A percentile compares a stretch with the other conserved stretches of the same genome.
phyloP scores from a whole-genome alignment of 441 rosid genomes.

The Erodium moschatum region DNA sequence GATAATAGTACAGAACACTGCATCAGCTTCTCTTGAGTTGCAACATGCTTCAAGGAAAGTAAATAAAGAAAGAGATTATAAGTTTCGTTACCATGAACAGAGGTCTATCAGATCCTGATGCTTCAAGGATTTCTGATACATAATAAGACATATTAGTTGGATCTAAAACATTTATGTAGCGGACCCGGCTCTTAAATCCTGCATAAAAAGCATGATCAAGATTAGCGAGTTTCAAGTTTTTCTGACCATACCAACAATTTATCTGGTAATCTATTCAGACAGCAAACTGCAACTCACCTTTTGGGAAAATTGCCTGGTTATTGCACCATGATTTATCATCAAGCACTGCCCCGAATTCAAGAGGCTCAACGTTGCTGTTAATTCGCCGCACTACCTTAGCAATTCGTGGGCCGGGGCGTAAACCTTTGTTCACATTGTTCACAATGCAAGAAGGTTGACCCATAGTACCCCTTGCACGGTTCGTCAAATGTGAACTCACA shows the following conservation, averaged over 20 bases:
- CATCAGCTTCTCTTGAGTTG: not conserved
- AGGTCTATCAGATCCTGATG: conserved; percentile 56
- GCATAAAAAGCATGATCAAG: conserved; percentile 31
- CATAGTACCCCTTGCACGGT: conserved; percentile 31
- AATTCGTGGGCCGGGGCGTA: conserved; percentile 95
- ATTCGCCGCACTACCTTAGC: conserved; percentile 98
- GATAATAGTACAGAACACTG: not conserved
- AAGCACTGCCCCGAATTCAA: conserved; percentile 67
- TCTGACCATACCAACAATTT: not conserved
- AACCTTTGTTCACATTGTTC: conserved; percentile 58
- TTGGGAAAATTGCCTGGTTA: conserved; percentile 79
- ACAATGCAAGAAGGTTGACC: conserved; percentile 58
- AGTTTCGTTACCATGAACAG: conserved; percentile 66
- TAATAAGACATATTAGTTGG: conserved; percentile 70
- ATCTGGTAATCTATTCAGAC: conserved; percentile 1
- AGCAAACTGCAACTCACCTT: conserved; percentile 41
- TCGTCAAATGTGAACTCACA: conserved; percentile 31
- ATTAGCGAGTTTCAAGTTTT: conserved; percentile 14
- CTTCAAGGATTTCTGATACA: conserved; percentile 84
- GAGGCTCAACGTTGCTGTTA: conserved; percentile 85
- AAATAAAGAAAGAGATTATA: not conserved
- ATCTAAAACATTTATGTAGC: conserved; percentile 66
- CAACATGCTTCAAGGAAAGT: not conserved
- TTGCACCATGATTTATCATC: conserved; percentile 85
- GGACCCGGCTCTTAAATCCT: conserved; percentile 92